A percentile compares a stretch with the other conserved stretches of the same genome.
Evolutionary conservation across 768 basidiomycete species (phyloP).

Genomic region (Lenzites betulinus): DNA sequence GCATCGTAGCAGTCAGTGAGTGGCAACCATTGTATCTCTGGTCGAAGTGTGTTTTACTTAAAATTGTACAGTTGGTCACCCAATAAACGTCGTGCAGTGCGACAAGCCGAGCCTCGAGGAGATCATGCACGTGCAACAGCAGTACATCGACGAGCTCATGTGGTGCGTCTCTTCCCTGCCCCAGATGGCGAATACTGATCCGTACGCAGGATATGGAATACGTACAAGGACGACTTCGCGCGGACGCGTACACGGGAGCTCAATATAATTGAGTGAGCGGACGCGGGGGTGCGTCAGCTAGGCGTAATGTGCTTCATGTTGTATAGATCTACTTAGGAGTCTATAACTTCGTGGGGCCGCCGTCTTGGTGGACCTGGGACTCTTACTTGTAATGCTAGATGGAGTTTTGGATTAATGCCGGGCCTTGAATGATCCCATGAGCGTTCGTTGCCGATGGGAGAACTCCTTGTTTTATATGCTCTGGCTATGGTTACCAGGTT

Average conservation of each 20-base stretch:
- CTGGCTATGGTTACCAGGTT: too few species aligned
- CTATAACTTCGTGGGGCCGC: too few species aligned
- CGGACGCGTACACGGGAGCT: conserved; percentile 77
- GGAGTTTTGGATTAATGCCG: too few species aligned
- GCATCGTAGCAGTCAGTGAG: conserved; percentile 96
- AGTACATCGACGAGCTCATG: conserved; percentile 91
- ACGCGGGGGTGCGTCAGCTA: neutral
- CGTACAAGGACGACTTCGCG: conserved; percentile 93
- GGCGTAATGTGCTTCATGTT: neutral
- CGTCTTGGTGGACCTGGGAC: too few species aligned
- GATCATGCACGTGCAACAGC: conserved; percentile 73
- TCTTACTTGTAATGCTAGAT: too few species aligned
- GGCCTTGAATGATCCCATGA: too few species aligned
- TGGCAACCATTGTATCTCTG: conserved; percentile 26
- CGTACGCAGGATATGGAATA: conserved; percentile 82
- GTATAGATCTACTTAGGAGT: neutral
- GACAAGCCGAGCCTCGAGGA: conserved; percentile 85
- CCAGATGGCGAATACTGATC: neutral
- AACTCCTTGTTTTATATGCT: too few species aligned
- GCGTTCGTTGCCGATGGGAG: too few species aligned
- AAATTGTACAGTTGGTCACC: conserved; percentile 70
- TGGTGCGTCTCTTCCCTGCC: conserved; percentile 52
- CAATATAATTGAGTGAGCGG: conserved; percentile 66
- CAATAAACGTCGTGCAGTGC: conserved; percentile 75
- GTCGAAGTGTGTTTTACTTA: neutral